These are phyloP conservation scores for Fusarium fujikuroi DNA, from an alignment of 2,329 filamentous ascomycete genomes.

Conservation along the genomic window DNA sequence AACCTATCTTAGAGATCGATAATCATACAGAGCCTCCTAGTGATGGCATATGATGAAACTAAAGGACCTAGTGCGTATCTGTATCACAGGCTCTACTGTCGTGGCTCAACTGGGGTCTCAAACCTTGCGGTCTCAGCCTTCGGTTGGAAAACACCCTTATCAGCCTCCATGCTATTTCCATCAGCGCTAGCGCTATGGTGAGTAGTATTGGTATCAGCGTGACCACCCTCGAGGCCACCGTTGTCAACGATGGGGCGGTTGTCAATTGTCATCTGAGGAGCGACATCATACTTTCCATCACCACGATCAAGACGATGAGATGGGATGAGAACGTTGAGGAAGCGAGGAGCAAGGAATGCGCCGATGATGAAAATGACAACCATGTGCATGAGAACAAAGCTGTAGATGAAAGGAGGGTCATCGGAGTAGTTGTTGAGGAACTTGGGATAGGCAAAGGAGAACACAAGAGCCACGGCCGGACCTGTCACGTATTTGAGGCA, in stretches of 20 bases:
- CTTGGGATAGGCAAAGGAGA: conserved; percentile 57
- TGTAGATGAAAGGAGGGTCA: conserved; percentile 32
- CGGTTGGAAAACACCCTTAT: conserved; percentile 1
- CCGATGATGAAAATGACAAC: conserved; percentile 33
- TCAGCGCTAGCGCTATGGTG: conserved; percentile 2
- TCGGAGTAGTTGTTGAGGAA: conserved; percentile 21
- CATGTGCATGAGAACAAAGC: conserved; percentile 36
- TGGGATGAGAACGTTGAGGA: conserved; percentile 30
- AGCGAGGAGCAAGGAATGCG: conserved; percentile 24
- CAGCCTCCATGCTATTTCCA: conserved; percentile 24
- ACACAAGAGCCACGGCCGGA: conserved; percentile 58
- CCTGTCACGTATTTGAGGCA: conserved; percentile 58
- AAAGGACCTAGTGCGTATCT: too few species aligned
- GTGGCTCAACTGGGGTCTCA: not conserved
- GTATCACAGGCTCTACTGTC: not conserved
- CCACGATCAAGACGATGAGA: conserved; percentile 17
- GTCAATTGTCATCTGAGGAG: conserved; percentile 32
- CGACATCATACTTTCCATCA: conserved; percentile 35
- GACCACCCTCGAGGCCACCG: conserved; percentile 20
- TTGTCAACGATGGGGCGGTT: conserved; percentile 14
- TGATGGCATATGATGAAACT: too few species aligned
- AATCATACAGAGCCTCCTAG: too few species aligned
- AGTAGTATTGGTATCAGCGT: not conserved
- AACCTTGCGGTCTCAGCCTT: not conserved
- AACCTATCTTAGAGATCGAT: not conserved